These are phyloP conservation scores for Saitozyma podzolica DNA, from an alignment of 768 basidiomycete genomes.

Conservation along the genomic window DNA sequence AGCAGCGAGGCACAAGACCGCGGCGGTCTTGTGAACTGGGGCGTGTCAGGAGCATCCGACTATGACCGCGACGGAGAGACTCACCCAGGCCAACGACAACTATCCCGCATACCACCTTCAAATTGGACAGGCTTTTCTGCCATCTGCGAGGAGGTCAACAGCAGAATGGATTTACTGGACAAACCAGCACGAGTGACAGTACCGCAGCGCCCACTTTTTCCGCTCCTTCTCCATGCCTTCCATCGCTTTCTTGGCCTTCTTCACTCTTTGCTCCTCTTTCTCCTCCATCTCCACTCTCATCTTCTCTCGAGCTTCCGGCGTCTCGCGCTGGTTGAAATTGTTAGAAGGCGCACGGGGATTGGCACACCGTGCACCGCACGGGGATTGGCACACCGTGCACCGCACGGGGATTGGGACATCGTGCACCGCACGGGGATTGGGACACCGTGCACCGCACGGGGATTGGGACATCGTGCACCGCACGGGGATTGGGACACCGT, in stretches of 20 bases:
- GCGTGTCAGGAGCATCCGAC: neutral
- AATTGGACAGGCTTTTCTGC: constrained; percentile 32
- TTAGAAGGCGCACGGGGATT: too few species aligned
- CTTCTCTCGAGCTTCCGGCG: constrained; percentile 31
- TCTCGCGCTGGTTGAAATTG: constrained; percentile 40
- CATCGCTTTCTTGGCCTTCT: constrained; percentile 28
- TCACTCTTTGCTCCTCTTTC: constrained; percentile 25
- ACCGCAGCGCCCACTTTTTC: constrained; percentile 27
- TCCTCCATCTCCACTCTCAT: constrained; percentile 25
- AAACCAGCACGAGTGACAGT: neutral
- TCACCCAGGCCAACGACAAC: constrained; percentile 39
- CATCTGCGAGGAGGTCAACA: constrained; percentile 22
- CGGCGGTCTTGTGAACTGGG: constrained; percentile 32
- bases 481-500: too few species aligned
- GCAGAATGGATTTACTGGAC: too few species aligned
- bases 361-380: too few species aligned
- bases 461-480: too few species aligned
- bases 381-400: too few species aligned
- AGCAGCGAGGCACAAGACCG: constrained; percentile 28
- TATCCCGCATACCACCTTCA: constrained; percentile 37
- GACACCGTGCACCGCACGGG: too few species aligned
- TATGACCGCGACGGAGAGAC: constrained; percentile 1
- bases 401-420: too few species aligned
- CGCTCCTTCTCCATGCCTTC: constrained; percentile 24
- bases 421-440: too few species aligned